Evolutionary conservation across 495 filamentous ascomycete genomes (phyloP).

Genomic region (Physcia stellaris): DNA sequence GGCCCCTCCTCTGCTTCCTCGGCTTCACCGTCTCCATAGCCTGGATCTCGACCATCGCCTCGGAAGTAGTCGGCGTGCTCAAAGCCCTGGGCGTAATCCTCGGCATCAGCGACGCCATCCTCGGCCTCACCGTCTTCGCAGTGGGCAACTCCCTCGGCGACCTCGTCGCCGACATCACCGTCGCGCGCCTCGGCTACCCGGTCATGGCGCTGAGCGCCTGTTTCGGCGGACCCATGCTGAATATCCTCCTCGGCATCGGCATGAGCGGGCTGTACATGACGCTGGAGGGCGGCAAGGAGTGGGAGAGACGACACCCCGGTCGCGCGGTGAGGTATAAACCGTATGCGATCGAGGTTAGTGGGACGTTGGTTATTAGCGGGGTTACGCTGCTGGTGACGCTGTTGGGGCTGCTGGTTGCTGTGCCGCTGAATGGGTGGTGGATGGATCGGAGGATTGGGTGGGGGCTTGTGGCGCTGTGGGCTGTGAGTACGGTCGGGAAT

Average conservation of each 20-base stretch:
- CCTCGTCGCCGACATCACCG: conserved; percentile 86
- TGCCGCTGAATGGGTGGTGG: conserved; percentile 79
- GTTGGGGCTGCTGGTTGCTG: conserved; percentile 58
- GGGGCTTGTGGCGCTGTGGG: conserved; percentile 73
- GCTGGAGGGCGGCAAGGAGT: conserved; percentile 31
- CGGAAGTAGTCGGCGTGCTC: conserved; percentile 89
- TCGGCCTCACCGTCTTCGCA: conserved; percentile 92
- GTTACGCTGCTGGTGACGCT: conserved; percentile 71
- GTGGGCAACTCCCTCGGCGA: conserved; percentile 94
- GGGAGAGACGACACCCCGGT: conserved; percentile 43
- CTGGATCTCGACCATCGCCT: conserved; percentile 94
- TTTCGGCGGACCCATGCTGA: conserved; percentile 95
- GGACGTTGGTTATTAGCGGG: conserved; percentile 69
- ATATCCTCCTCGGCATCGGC: conserved; percentile 90
- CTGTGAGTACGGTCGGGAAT: conserved; percentile 69
- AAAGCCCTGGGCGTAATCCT: conserved; percentile 90
- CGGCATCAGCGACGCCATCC: conserved; percentile 86
- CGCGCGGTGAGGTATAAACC: conserved; percentile 36
- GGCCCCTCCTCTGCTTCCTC: conserved; percentile 65
- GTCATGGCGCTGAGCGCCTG: conserved; percentile 94
- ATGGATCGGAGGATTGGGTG: conserved; percentile 79
- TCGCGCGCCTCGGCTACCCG: conserved; percentile 83
- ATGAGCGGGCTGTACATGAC: conserved; percentile 79
- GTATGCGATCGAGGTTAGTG: conserved; percentile 72
- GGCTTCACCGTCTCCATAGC: conserved; percentile 87